phyloP scores from a whole-genome alignment of 2,329 filamentous ascomycete genomes.

The Cladophialophora chaetospira region DNA sequence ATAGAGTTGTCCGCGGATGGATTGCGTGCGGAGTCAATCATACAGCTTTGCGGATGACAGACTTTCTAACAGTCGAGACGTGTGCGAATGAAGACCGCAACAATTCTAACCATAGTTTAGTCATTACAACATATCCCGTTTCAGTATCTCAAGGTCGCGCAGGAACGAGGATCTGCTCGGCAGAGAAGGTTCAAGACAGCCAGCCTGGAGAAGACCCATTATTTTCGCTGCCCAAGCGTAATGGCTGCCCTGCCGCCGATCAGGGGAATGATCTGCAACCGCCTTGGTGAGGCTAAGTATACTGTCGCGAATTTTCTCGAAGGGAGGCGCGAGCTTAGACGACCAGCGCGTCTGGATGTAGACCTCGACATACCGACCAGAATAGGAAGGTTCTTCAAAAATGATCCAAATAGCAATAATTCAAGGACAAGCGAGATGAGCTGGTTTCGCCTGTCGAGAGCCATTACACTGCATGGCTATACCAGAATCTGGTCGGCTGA shows the following conservation, averaged over 20 bases:
- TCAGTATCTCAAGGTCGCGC: background rate
- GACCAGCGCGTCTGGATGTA: too few species aligned
- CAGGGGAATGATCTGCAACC: slow-evolving; percentile 26
- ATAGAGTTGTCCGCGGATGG: background rate
- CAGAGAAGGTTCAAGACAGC: slow-evolving; percentile 3
- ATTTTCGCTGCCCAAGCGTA: slow-evolving; percentile 24
- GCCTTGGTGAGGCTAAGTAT: slow-evolving; percentile 23
- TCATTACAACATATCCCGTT: background rate
- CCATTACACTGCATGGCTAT: too few species aligned
- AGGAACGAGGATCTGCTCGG: slow-evolving; percentile 3
- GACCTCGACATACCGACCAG: too few species aligned
- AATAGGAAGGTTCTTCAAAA: too few species aligned
- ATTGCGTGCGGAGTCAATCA: too few species aligned
- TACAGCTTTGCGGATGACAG: too few species aligned
- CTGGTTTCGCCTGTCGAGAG: background rate
- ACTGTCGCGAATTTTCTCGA: slow-evolving; percentile 18
- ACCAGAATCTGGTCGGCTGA: too few species aligned
- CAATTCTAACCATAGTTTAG: background rate
- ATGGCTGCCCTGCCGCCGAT: slow-evolving; percentile 20
- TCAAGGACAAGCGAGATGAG: background rate
- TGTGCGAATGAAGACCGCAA: background rate
- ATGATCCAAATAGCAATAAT: background rate
- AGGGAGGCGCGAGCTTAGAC: slow-evolving; percentile 4
- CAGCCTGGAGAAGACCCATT: slow-evolving; percentile 13
- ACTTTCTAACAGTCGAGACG: background rate